Base-by-base conservation (phyloP, 495 filamentous ascomycete genomes). In the Chaetomium cochliodes region DNA sequence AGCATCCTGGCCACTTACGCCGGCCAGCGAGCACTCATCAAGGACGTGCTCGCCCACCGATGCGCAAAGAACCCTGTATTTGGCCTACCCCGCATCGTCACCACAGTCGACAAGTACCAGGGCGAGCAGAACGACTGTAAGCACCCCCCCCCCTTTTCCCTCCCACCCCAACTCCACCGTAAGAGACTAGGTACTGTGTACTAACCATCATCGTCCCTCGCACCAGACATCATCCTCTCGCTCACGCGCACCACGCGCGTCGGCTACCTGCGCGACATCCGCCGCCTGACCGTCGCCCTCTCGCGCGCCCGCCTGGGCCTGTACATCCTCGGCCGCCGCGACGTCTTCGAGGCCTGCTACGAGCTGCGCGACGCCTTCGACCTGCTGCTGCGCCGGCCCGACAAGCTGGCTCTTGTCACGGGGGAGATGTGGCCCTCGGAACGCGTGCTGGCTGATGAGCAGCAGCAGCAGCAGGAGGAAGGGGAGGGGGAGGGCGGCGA, bases 41-140 rank as follows among this genome's bases (percentile, higher is more conserved):
- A 85, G 68, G 94, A 99, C 79, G 91, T 98, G 8, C 73, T 99
- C 55, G 80, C 74, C n/a, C 90, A 96, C 71, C 84, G 94, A 37
- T 98, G 94, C 70, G 85, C 84, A 12, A 90, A 86, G 70, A 96
- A 90, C 67, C 76, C 86, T 3, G 77, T 99, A 30, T 99, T 99
- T 77, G 93, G 96, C 13, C 77, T 97, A 78, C 94, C 94, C 46
- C 89, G 88, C 74, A 87, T 90, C 53, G 92, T 99, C 28, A 91
- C 90, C 1, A 98, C 96, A 20, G 96, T 99, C 60, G 94, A 99
- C 77, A 96, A 96, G 75, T 99, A 97, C 69, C 94, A 99, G 80
- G 94, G 94, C 67, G 96, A 98, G 81, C 94, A 99, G 79, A 99
- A 98, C 77, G 94, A 97, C 71, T 98, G 92, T 96, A 79, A 85